phyloP scores from a whole-genome alignment of 2,329 filamentous ascomycete species.

The Fusarium udum region DNA sequence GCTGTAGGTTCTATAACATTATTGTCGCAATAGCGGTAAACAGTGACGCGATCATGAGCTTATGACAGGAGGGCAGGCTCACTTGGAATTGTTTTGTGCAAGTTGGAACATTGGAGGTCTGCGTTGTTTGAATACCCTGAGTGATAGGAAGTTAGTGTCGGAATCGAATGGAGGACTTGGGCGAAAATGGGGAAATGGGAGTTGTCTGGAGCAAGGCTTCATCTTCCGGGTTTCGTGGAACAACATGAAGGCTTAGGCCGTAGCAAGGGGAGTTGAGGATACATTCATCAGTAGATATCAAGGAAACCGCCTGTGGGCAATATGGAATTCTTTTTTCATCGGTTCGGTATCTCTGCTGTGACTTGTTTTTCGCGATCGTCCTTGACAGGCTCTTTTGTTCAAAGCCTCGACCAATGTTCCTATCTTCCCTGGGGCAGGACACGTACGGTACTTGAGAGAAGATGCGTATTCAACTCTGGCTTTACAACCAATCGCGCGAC shows the following conservation, averaged over 20 bases:
- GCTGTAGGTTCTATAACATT: slow-evolving; percentile 12
- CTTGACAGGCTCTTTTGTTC: neutral
- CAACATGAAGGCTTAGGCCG: neutral
- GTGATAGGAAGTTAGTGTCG: neutral
- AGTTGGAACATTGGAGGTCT: slow-evolving; percentile 16
- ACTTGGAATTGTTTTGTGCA: slow-evolving; percentile 26
- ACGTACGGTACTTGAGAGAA: too few species aligned
- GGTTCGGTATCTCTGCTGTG: neutral
- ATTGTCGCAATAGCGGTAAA: slow-evolving; percentile 18
- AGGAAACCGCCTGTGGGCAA: neutral
- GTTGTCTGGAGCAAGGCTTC: neutral
- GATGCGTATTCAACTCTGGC: too few species aligned
- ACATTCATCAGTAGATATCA: slow-evolving; percentile 6
- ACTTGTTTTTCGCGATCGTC: neutral
- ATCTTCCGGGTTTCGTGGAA: neutral
- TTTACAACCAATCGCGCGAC: too few species aligned
- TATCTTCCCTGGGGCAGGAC: neutral
- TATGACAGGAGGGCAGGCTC: slow-evolving; percentile 7
- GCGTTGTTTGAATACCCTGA: slow-evolving; percentile 33
- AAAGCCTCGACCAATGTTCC: neutral
- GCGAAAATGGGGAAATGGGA: neutral
- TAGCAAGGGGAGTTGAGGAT: slow-evolving; percentile 11
- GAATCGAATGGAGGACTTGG: neutral
- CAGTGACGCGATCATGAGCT: slow-evolving; percentile 25
- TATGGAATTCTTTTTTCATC: neutral